Base-by-base conservation (phyloP, 202 grass and related monocot species). In the Elaeis oleifera region DNA sequence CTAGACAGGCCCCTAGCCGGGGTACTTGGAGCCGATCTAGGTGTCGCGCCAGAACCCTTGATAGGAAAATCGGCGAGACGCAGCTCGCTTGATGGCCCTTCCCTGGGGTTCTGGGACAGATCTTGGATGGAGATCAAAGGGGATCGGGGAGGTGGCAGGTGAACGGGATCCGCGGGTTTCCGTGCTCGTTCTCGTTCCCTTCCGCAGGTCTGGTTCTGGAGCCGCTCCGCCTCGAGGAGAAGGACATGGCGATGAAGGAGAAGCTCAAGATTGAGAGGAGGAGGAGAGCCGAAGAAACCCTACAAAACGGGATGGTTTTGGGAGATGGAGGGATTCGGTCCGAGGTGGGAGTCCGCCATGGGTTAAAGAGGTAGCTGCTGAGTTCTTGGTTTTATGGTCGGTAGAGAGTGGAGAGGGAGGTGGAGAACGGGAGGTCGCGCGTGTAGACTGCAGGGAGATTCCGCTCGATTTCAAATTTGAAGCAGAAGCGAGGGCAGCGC, bases 101-200 rank as follows among this genome's bases (percentile, higher is more conserved):
- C 58, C 17, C 25, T 60, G 29, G 58, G 84, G 72, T 80, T 85
- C 69, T 80, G 58, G 1, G 68, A 58, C n/a, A 75, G 81, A 55
- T 85, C 85, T 16, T 84, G 78, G 72, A 94, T 94, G 71, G 89
- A 83, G 58, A 78, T 61, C 21, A 94, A 84, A 50, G 89, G 89
- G 49, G 89, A 94, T 80, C 89, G 65, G 39, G 80, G 89, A 16
- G 73, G 80, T 19, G 39, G 62, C 20, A 53, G 56, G 53, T 13
- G 76, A 11, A 11, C 51, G 53, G 55, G 76, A 71, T 50, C 53
- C 58, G 32, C 74, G 56, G 60, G 36, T 44, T 44, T 44, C 36
- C 36, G 9, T 87, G 75, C 58, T 89, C 84, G 61, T 95, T 89
- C 74, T 95, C 84, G 61, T 89, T 80, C 13, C 72, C 51, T 69